Evolutionary conservation across 192 early-diverging fungal genomes (phyloP), one percentile per base, ranked within the genome.

Genomic region (Obelidium mucronatum): DNA sequence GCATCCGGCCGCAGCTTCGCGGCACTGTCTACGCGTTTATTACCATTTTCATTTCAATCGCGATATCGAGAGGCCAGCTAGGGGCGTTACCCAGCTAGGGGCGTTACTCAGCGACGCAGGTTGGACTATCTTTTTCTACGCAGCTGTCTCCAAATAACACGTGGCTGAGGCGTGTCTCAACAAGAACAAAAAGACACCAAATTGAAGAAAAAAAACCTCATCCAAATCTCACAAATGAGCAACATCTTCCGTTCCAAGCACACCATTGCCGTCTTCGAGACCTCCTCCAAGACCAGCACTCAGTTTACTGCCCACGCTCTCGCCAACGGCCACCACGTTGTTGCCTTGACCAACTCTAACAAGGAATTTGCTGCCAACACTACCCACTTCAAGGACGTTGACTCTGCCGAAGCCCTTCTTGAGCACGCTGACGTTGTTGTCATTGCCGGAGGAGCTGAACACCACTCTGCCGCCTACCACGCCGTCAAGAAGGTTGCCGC

Each of bases 231-330:
- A 48, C 44, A 48, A 48, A 48, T 19, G 19, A 6, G 8, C 44
- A 48, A 19, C 26, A 26, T 58, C 55, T 58, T 58, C 55, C 55
- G 55, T 26, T 0, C 55, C 22, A 58, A 58, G 44, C 72, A 74
- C 54, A 74, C 60, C 33, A 63, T 74, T 40, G 72, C 58, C 40
- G 72, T 74, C 54, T 74, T 60, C 30, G 72, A 74, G 72, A 62
- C 59, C 5, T 11, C 11, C 15, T 40, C 58, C 72, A 74, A 63
- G 28, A 54, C 72, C 42, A 15, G n/a, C 30, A 11, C 40, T 24
- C 72, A 63, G 58, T 54, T 74, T 37, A 40, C 48, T 55, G 17
- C 13, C 22, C 5, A 33, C 39, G 72, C 72, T 33, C 42, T 74
- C 24, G 6, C 40, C 22, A 74, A 74, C 31, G 72, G 72, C 17